Evolutionary conservation across 352 stramenopile genomes (phyloP), one percentile per base, ranked within the genome.

Genomic region (Thraustochytrium striatum): DNA sequence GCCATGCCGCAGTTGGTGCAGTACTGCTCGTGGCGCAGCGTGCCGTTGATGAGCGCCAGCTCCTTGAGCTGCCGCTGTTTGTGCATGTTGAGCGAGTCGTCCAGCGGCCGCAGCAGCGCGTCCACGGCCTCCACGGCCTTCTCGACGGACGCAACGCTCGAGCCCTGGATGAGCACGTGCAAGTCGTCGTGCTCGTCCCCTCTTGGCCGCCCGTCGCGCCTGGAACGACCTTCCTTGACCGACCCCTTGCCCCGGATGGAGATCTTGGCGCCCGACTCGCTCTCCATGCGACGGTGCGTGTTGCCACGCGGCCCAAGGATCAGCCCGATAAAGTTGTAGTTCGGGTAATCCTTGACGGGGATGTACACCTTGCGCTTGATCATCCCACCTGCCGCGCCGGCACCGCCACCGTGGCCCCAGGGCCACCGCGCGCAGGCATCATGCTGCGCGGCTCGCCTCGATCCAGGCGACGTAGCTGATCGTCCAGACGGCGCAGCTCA

Each of bases 301-400:
- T 98, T 98, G 9, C 96, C 97, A 16, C 96, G 89, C 1, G 97
- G 96, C 13, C 96, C 97, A 69, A 99, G 99, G 84, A 99, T 98
- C 38, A 99, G 85, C 2, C 94, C 96, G 59, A 99, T 99, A 85
- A 99, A 99, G 85, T 99, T 99, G 87, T 99, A 99, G 3, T 89
- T 94, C 0, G 96, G 97, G 88, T 96, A 98, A 50, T 99, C 92
- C 52, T 98, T 94, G 50, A 98, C 87, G 0, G 96, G 96, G 84
- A 99, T 98, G 81, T 96, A 96, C 73, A 99, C 93, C 86, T 98
- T 98, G 44, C 93, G 91, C 57, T 87, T 90, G 61, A 96, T 87
- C 86, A 97, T 98, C 72, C 92, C 87, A 11, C 21, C 39, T 11
- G 33, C 30, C 9, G 3, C 41, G 21, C 59, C 57, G 0, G 75